Conservation (phyloP, 1,284 basidiomycete species). For the Singerocomus inundabilis region DNA sequence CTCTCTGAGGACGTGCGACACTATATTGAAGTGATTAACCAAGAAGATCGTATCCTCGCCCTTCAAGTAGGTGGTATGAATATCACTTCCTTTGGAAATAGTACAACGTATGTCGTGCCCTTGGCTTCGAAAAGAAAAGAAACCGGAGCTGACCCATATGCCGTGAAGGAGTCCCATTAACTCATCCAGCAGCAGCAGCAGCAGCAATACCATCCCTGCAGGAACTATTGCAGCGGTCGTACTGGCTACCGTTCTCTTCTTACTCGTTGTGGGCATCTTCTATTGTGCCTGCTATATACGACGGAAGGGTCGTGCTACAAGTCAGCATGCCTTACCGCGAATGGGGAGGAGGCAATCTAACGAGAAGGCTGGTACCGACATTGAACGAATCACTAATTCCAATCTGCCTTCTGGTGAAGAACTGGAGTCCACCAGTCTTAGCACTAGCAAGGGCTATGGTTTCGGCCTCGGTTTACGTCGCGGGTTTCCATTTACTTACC, state of each 20-base stretch:
- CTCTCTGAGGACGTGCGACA: slow-evolving; percentile 52
- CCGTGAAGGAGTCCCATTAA: slow-evolving; percentile 11
- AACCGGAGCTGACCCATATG: slow-evolving; percentile 7
- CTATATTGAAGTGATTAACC: slow-evolving; percentile 53
- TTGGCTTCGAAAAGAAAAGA: background rate
- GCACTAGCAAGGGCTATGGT: slow-evolving; percentile 33
- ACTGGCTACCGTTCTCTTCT: slow-evolving; percentile 51
- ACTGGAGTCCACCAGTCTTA: slow-evolving; percentile 26
- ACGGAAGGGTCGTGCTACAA: slow-evolving; percentile 39
- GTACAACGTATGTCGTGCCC: slow-evolving; percentile 27
- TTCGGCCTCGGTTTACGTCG: slow-evolving; percentile 34
- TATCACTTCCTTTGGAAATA: slow-evolving; percentile 37
- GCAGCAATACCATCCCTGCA: slow-evolving; percentile 33
- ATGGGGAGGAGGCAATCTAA: background rate
- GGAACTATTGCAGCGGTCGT: slow-evolving; percentile 65
- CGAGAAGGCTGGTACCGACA: slow-evolving; percentile 6
- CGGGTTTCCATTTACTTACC: slow-evolving; percentile 25
- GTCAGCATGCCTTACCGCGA: background rate
- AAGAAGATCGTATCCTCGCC: slow-evolving; percentile 47
- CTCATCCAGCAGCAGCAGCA: slow-evolving; percentile 12
- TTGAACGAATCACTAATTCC: slow-evolving; percentile 8
- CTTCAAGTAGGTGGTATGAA: slow-evolving; percentile 39
- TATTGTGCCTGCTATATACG: slow-evolving; percentile 46
- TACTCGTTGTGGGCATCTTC: slow-evolving; percentile 40
- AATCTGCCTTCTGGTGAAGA: slow-evolving; percentile 24